These are phyloP conservation scores for Linderniella brevidens DNA, from an alignment of 257 asterid genomes.

Conservation along the genomic window DNA sequence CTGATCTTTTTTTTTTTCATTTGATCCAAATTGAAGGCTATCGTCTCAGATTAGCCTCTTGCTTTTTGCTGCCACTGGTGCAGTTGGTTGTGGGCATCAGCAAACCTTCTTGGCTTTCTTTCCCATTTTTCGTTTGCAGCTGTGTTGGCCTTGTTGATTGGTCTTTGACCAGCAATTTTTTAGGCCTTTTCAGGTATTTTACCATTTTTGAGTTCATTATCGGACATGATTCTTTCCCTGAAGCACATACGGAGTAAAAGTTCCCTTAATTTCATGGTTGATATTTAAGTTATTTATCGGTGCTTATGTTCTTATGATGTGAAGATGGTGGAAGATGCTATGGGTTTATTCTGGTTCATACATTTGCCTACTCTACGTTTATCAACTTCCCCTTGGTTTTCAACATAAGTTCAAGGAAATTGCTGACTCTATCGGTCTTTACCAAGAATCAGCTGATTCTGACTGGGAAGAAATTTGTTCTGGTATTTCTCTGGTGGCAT, in stretches of 20 bases:
- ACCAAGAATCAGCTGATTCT: constrained; percentile 41
- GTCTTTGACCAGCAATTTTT: constrained; percentile 92
- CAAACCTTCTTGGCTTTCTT: constrained; percentile 96
- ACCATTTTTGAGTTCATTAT: constrained; percentile 5
- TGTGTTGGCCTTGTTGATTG: constrained; percentile 92
- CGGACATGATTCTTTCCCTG: neutral
- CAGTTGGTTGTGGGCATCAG: constrained; percentile 91
- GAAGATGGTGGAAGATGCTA: constrained; percentile 95
- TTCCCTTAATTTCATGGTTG: neutral
- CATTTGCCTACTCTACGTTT: constrained; percentile 63
- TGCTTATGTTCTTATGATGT: constrained; percentile 18
- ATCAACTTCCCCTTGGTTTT: constrained; percentile 72
- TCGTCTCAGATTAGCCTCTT: constrained; percentile 81
- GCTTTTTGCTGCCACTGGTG: constrained; percentile 89
- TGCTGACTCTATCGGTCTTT: constrained; percentile 56
- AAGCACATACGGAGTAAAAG: constrained; percentile 7
- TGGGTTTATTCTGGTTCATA: constrained; percentile 69
- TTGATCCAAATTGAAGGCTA: constrained; percentile 44
- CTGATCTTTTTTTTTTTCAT: constrained; percentile 9
- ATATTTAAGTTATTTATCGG: neutral
- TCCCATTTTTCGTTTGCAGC: constrained; percentile 89
- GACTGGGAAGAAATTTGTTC: constrained; percentile 72
- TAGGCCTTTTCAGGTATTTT: constrained; percentile 89
- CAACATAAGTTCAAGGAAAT: constrained; percentile 28
- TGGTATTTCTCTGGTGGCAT: constrained; percentile 62